Conservation (phyloP, 2,329 filamentous ascomycete species). For the Pochonia chlamydosporia region DNA sequence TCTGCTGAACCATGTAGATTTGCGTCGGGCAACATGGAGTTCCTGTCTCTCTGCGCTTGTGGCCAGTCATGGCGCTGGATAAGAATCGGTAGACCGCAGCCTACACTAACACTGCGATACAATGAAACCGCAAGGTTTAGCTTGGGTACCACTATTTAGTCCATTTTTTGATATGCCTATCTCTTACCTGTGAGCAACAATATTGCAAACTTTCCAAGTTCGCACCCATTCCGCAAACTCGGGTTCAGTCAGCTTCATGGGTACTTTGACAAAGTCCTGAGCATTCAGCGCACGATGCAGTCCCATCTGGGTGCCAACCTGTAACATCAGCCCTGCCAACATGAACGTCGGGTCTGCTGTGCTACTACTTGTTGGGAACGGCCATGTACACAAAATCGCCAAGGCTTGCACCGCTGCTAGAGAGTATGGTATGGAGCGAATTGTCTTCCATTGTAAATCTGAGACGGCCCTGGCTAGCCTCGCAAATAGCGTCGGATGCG, state of each 20-base stretch:
- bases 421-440: constrained; percentile 7
- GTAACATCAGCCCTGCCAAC: constrained; percentile 20
- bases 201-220: constrained; percentile 10
- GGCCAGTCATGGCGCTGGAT: not conserved
- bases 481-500: constrained; percentile 6
- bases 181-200: constrained; percentile 4
- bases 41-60: not conserved
- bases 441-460: constrained; percentile 9
- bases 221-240: constrained; percentile 8
- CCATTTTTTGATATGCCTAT: not conserved
- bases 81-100: not conserved
- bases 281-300: constrained; percentile 17
- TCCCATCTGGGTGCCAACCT: constrained; percentile 19
- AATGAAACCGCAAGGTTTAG: not conserved
- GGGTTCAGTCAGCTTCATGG: not conserved
- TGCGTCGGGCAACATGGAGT: not conserved
- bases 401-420: constrained; percentile 15
- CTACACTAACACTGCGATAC: not conserved
- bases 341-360: constrained; percentile 18
- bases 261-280: constrained; percentile 13
- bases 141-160: not conserved
- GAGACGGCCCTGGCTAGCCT: constrained; percentile 7
- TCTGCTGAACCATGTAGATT: not conserved
- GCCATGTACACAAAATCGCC: constrained; percentile 21
- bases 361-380: constrained; percentile 17